These are phyloP conservation scores for Yarrowia sp. DNA, from an alignment of 805 yeast species.

Conservation along the genomic window DNA sequence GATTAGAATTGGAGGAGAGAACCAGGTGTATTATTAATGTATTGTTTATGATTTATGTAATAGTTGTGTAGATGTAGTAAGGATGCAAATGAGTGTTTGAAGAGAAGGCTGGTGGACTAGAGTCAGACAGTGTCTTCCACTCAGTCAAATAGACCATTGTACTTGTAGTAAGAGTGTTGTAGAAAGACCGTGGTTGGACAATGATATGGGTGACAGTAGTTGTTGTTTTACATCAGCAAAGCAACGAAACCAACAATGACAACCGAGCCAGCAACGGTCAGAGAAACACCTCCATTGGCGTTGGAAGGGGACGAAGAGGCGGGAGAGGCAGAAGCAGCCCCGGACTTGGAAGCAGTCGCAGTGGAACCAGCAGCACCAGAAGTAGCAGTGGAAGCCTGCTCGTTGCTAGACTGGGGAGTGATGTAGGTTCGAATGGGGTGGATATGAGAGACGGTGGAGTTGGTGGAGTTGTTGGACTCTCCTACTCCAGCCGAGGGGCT, in stretches of 20 bases:
- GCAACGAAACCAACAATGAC: neutral
- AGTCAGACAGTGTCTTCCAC: too few species aligned
- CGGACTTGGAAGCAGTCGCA: neutral
- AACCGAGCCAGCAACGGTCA: neutral
- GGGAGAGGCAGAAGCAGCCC: neutral
- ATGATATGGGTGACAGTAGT: too few species aligned
- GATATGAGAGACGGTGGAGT: constrained; percentile 2
- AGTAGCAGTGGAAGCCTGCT: neutral
- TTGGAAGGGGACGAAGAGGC: neutral
- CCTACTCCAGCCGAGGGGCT: neutral
- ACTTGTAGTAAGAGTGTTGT: too few species aligned
- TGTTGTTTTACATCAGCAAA: neutral
- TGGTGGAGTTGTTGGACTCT: neutral
- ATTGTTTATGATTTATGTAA: constrained; percentile 3
- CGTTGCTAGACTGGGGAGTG: constrained; percentile 5
- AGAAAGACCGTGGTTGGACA: too few species aligned
- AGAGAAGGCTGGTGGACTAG: too few species aligned
- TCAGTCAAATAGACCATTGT: too few species aligned
- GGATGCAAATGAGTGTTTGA: too few species aligned
- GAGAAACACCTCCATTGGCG: neutral
- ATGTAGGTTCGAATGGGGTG: constrained; percentile 3
- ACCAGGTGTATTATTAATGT: constrained; percentile 13
- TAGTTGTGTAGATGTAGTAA: too few species aligned
- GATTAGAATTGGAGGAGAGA: neutral
- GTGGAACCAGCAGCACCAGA: neutral